Evolutionary conservation across 768 basidiomycete species (phyloP).

Genomic region (Filobasidium wieringae): DNA sequence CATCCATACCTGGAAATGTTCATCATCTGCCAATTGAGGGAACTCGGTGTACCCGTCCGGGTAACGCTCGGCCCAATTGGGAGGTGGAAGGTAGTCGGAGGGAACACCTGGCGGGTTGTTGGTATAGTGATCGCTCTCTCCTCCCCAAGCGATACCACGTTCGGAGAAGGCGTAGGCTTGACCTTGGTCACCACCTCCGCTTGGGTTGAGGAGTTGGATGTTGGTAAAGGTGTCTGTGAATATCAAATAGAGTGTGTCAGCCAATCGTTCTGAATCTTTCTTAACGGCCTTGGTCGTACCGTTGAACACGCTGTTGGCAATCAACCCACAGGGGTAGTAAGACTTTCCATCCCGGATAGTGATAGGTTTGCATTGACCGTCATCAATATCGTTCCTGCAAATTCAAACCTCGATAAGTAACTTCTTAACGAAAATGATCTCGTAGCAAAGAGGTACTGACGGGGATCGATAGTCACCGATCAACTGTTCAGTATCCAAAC

Average conservation of each 20-base stretch:
- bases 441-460: constrained; percentile 14
- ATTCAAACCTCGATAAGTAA: neutral
- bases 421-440: neutral
- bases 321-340: constrained; percentile 90
- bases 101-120: constrained; percentile 51
- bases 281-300: constrained; percentile 45
- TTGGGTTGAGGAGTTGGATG: constrained; percentile 50
- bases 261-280: neutral
- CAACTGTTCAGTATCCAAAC: constrained; percentile 70
- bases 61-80: constrained; percentile 70
- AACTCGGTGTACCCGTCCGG: constrained; percentile 66
- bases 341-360: constrained; percentile 47
- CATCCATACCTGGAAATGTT: constrained; percentile 99
- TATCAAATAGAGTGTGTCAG: neutral
- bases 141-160: constrained; percentile 85
- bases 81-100: constrained; percentile 72
- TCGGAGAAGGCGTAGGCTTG: constrained; percentile 61
- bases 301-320: constrained; percentile 95
- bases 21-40: constrained; percentile 62
- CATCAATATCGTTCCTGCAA: constrained; percentile 32
- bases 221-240: constrained; percentile 62
- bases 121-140: constrained; percentile 82
- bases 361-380: constrained; percentile 80
- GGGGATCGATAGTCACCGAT: constrained; percentile 47
- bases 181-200: constrained; percentile 39